Percentiles rank a stretch among this genome's conserved stretches.
Evolutionary conservation across 2,329 filamentous ascomycete species (phyloP).

Genomic region (Ophiosphaerella herpotricha): DNA sequence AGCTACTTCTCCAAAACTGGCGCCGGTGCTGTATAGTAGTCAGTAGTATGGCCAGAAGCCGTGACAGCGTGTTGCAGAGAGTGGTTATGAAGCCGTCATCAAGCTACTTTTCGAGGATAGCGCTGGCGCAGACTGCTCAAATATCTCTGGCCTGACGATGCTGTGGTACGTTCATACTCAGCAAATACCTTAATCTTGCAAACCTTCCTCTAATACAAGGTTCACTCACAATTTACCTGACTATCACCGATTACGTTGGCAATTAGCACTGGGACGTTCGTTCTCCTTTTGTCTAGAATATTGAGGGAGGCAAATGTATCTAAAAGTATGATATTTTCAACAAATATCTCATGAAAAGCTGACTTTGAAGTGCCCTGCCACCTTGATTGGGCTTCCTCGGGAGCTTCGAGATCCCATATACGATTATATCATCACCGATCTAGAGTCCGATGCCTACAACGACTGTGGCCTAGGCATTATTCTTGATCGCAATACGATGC

Average conservation of each 20-base stretch:
- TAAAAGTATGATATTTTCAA: not conserved
- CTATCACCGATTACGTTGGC: not conserved
- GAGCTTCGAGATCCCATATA: no score
- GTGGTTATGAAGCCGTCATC: not conserved
- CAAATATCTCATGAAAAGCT: not conserved
- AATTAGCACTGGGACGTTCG: not conserved
- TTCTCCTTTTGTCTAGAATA: not conserved
- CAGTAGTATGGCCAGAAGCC: not conserved
- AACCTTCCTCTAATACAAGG: no score
- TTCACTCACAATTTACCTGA: no score
- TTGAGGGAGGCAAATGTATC: not conserved
- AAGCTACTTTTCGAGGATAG: not conserved
- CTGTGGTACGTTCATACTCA: no score
- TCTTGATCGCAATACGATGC: no score
- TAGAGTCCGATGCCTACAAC: no score
- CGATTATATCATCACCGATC: no score
- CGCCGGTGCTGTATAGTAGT: not conserved
- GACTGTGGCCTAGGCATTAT: no score
- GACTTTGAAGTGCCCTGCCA: not conserved
- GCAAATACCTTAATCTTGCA: no score
- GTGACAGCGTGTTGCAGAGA: not conserved
- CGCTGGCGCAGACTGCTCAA: not conserved
- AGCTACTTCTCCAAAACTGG: not conserved
- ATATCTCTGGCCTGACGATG: not conserved
- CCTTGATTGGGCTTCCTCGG: not conserved